Evolutionary conservation across 2,329 filamentous ascomycete genomes (phyloP), one percentile per base, ranked within the genome.

Genomic region (Pyrenochaeta sp.): DNA sequence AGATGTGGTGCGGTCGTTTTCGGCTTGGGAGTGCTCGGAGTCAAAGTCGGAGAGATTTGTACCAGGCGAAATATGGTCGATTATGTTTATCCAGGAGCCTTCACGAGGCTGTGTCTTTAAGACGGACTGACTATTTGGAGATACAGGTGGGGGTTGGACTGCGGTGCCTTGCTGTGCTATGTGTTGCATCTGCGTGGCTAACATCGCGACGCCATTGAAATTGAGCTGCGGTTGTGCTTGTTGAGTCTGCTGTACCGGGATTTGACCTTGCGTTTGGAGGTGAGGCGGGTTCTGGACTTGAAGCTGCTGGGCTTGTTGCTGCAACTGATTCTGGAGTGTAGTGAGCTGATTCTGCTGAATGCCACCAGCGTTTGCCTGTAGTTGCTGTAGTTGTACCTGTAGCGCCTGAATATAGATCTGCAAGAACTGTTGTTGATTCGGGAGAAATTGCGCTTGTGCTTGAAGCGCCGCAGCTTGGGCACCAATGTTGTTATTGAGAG

Each of bases 31-130:
- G 45, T 70, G 66, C 7, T 65, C 56, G 20, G 75, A 69, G 12
- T 76, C 72, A 32, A 80, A 77, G 53, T 79, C 75, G 36, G 66
- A 66, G 29, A 82, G 70, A 14, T 77, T 80, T 2, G 64, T 68
- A 12, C 81, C 79, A 2, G 83, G 82, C 0, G 81, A 83, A 43
- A 85, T 77, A 10, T 61, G 66, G 58, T 85, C 77, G 47, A 86
- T 77, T 20, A 83, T 61, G 7, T 77, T 65, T 17, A 79, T 68
- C 84, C 83, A 86, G 14, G 80, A 83, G 9, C 80, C 79, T 39
- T 63, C 58, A 32, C 82, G 77, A 36, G 73, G 72, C 27, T 43
- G 59, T 12, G 67, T 55, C 27, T 71, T 69, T 54, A 69, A 77
- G 49, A 77, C 71, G 68, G 51, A 64, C 55, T 57, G 66, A 40